Evolutionary conservation across 768 basidiomycete genomes (phyloP), one percentile per base, ranked within the genome.

Genomic region (Xerocomellus amylosporus): DNA sequence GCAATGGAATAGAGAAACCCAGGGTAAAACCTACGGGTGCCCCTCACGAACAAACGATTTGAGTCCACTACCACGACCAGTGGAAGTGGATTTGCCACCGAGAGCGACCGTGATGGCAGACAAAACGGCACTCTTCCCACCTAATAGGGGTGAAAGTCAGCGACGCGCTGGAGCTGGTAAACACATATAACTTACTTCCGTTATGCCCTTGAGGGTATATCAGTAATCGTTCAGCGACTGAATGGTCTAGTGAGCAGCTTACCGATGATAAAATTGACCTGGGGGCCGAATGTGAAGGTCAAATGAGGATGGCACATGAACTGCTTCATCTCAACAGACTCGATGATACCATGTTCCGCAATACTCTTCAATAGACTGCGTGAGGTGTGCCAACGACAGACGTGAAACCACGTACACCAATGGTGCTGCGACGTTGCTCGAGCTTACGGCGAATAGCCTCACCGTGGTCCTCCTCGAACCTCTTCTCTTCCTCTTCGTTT

Each of bases 221-320:
- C 50, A 57, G 46, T 34, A 31, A 48, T 14, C 10, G 12, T 26
- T 5, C 41, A 9, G 17, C 30, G 37, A 42, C 41, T 44, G 42
- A 42, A 42, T 40, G 12, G 28, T 44, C 24, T 20, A 52, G 45
- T 20, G 20, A 20, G 15, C 6, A 2, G 63, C 81, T 38, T 61
- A 86, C 93, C 93, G 37, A 96, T 96, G 61, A 99, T 90, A 66
- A 98, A 98, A 73, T 98, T 99, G 66, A 99, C 90, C 70, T 95
- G 92, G 9, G 90, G 87, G 0, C 93, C 93, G 58, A 98, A 93
- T 2, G 81, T 79, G 71, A 97, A 91, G 1, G 79, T 85, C 42
- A 94, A 77, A 71, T 79, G 86, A 68, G 85, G 80, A 73, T 98
- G 95, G 71, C 94, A 97, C 94, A 98, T 96, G 74, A 98, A 98